These are phyloP conservation scores for Tolypocladium pustulatum DNA, from an alignment of 2,329 filamentous ascomycete genomes.

Conservation along the genomic window DNA sequence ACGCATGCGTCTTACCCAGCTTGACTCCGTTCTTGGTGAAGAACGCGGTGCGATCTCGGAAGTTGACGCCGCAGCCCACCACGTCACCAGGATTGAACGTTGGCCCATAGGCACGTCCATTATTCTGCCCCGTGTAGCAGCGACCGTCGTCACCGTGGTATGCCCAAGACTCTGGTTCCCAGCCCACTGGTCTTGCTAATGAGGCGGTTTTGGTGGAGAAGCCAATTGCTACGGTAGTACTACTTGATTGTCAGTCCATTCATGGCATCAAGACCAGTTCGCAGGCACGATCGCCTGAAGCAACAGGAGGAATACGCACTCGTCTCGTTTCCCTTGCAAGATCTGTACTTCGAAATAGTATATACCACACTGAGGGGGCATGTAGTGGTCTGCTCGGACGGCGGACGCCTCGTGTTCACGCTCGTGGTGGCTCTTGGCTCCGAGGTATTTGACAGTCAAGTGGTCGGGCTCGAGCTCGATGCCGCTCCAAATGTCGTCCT, in stretches of 20 bases:
- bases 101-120: conserved; percentile 47
- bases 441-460: conserved; percentile 54
- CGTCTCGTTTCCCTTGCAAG: conserved; percentile 38
- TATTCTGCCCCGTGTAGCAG: conserved; percentile 44
- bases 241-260: conserved; percentile 15
- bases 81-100: conserved; percentile 45
- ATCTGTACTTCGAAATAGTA: conserved; percentile 79
- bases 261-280: background rate
- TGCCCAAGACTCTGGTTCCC: conserved; percentile 58
- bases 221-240: conserved; percentile 52
- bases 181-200: conserved; percentile 49
- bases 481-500: conserved; percentile 59
- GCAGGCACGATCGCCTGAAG: background rate
- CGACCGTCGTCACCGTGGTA: conserved; percentile 61
- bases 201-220: conserved; percentile 45
- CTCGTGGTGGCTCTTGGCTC: conserved; percentile 34
- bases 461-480: conserved; percentile 69
- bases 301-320: conserved; percentile 31
- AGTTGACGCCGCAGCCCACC: conserved; percentile 58
- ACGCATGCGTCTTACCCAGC: conserved; percentile 31
- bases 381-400: conserved; percentile 72
- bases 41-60: conserved; percentile 52
- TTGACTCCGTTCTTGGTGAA: conserved; percentile 56
- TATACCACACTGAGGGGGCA: conserved; percentile 82
- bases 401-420: conserved; percentile 67